A percentile compares a stretch with the other conserved stretches of the same genome.
Conservation (phyloP, 441 rosid species). For the Populus hybrid region DNA sequence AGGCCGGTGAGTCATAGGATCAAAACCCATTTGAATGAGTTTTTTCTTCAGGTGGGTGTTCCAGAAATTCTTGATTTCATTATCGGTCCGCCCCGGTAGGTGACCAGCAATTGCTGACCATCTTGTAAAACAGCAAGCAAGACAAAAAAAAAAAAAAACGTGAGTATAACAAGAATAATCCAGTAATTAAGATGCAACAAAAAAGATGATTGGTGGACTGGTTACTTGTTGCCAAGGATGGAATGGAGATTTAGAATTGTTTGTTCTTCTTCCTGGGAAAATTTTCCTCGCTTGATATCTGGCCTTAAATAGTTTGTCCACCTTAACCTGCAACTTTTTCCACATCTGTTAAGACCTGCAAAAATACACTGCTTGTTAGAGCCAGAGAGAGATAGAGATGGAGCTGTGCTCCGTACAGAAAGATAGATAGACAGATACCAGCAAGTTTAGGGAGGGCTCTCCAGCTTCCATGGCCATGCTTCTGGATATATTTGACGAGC, state of each 20-base stretch:
- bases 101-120: slow-evolving; percentile 89
- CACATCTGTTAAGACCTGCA: slow-evolving; percentile 67
- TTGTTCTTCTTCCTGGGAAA: slow-evolving; percentile 80
- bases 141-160: too few species aligned
- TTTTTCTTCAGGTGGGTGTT: slow-evolving; percentile 25
- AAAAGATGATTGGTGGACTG: neutral
- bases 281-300: slow-evolving; percentile 73
- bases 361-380: neutral
- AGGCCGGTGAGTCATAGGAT: slow-evolving; percentile 84
- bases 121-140: slow-evolving; percentile 28
- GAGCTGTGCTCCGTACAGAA: too few species aligned
- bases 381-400: neutral
- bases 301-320: slow-evolving; percentile 45
- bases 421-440: slow-evolving; percentile 21
- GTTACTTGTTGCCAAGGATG: slow-evolving; percentile 79
- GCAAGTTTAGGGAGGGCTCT: slow-evolving; percentile 89
- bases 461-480: slow-evolving; percentile 94
- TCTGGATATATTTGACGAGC: slow-evolving; percentile 57
- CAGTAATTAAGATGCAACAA: neutral
- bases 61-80: slow-evolving; percentile 90
- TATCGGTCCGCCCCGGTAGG: slow-evolving; percentile 73
- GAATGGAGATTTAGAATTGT: slow-evolving; percentile 84
- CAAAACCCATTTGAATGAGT: slow-evolving; percentile 80
- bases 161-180: neutral
- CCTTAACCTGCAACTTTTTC: slow-evolving; percentile 87